Evolutionary conservation across 768 basidiomycete species (phyloP), one percentile per base, ranked within the genome.

Genomic region (Suillus bovinus): DNA sequence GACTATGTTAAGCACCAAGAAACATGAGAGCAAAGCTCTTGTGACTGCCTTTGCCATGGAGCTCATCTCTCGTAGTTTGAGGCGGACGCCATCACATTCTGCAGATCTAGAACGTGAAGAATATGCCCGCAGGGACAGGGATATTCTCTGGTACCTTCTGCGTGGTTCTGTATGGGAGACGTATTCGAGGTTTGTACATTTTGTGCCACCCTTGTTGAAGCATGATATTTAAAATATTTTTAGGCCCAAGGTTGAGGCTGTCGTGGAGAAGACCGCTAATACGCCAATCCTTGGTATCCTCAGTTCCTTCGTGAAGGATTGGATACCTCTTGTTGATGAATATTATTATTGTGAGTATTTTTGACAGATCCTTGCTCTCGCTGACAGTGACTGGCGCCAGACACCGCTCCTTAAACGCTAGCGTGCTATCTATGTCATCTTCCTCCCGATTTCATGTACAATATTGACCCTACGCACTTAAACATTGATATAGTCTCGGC

Each of bases 281-380:
- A 81, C 80, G 50, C 91, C 91, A 17, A 57, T 93, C 31, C 69
- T 94, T 31, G 84, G 87, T n/a, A 71, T 93, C 54, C 74, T 92
- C 44, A 81, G 90, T 66, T 84, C 86, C 29, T 76, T 94, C 62
- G 72, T 92, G 62, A 87, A 85, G 65, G 92, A 93, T 69, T 94
- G 93, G 93, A 86, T 94, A 65, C 93, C 92, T 22, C 77, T 94
- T 71, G 91, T 94, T 63, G 86, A 94, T 72, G 90, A 91, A 70
- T 94, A 94, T 77, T 88, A 94, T 78, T 94, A 94, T 81, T 94
- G 93, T 93, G 70, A 63, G 93, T 63, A 29, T n/a, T 47, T 10
- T 27, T 29, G 29, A 41, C 49, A 44, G 10, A 14, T 29, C 22
- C 42, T 53, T 41, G 44, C 9, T 44, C 17, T 36, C 53, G 31